phyloP scores from a whole-genome alignment of 805 yeast species.

The Candida pseudoglaebosa region DNA sequence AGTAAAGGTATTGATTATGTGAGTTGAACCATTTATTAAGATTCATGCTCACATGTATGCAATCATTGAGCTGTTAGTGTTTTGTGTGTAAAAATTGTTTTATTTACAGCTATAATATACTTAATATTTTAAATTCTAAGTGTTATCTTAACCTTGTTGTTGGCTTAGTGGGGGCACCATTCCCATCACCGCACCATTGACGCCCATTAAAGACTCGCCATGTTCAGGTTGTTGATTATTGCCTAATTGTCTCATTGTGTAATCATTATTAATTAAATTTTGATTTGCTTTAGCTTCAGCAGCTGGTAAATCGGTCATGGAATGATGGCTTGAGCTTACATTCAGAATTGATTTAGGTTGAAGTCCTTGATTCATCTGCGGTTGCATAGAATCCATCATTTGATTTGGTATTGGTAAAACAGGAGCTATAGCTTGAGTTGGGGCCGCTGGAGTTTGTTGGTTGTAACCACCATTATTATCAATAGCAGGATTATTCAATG shows the following conservation, averaged over 20 bases:
- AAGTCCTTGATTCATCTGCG: slow-evolving; percentile 1
- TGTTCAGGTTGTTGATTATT: not conserved
- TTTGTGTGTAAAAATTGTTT: too few species aligned
- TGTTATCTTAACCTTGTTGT: not conserved
- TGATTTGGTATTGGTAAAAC: slow-evolving; percentile 5
- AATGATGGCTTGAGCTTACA: slow-evolving; percentile 18
- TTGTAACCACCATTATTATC: slow-evolving; percentile 6
- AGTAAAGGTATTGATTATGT: too few species aligned
- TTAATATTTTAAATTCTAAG: too few species aligned
- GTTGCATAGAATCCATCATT: slow-evolving; percentile 5
- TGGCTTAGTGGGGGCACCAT: not conserved
- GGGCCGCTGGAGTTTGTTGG: slow-evolving; percentile 8
- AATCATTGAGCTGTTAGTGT: too few species aligned
- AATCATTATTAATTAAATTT: not conserved
- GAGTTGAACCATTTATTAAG: too few species aligned
- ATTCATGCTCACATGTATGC: too few species aligned
- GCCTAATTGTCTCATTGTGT: not conserved
- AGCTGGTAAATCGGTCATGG: slow-evolving; percentile 21
- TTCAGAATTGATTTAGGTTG: slow-evolving; percentile 3
- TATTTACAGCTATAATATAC: slow-evolving; percentile 1
- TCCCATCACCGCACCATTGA: not conserved
- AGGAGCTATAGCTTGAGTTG: slow-evolving; percentile 6
- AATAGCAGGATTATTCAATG: slow-evolving; percentile 18
- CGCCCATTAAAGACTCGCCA: not conserved
- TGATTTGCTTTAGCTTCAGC: slow-evolving; percentile 13